Percentiles rank a stretch among this genome's conserved stretches.
Conservation (phyloP, 2,329 filamentous ascomycete genomes). For the Aspergillus pseudoterreus region DNA sequence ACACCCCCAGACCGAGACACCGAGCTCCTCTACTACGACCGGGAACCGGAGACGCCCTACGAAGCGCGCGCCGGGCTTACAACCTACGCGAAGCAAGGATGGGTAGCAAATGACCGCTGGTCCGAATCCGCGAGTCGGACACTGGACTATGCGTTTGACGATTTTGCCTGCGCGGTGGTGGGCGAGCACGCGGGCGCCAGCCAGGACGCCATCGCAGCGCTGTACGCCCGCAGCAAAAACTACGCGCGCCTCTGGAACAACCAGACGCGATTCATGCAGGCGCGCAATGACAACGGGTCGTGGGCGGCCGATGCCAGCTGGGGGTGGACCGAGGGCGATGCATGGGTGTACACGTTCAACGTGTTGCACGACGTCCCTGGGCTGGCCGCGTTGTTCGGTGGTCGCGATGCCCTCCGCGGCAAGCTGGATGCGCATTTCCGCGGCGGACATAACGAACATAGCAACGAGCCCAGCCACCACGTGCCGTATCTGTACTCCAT, state of each 20-base stretch:
- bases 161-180: constrained; percentile 42
- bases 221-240: constrained; percentile 38
- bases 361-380: constrained; percentile 46
- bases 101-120: constrained; percentile 49
- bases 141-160: constrained; percentile 48
- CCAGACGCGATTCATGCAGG: constrained; percentile 46
- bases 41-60: constrained; percentile 44
- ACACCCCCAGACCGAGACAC: constrained; percentile 44
- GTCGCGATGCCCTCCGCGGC: constrained; percentile 35
- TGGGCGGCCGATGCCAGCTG: constrained; percentile 40
- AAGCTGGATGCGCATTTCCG: constrained; percentile 47
- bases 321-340: constrained; percentile 50
- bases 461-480: constrained; percentile 49
- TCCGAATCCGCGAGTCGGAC: constrained; percentile 46
- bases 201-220: constrained; percentile 23
- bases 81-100: constrained; percentile 43
- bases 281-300: constrained; percentile 45
- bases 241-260: constrained; percentile 44
- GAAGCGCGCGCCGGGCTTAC: constrained; percentile 47
- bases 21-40: constrained; percentile 45
- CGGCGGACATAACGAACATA: constrained; percentile 46
- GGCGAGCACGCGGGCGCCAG: constrained; percentile 39
- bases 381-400: constrained; percentile 40
- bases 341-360: constrained; percentile 51
- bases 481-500: constrained; percentile 46